Conservation (phyloP, 2,329 filamentous ascomycete genomes). For the Penicillium expansum region DNA sequence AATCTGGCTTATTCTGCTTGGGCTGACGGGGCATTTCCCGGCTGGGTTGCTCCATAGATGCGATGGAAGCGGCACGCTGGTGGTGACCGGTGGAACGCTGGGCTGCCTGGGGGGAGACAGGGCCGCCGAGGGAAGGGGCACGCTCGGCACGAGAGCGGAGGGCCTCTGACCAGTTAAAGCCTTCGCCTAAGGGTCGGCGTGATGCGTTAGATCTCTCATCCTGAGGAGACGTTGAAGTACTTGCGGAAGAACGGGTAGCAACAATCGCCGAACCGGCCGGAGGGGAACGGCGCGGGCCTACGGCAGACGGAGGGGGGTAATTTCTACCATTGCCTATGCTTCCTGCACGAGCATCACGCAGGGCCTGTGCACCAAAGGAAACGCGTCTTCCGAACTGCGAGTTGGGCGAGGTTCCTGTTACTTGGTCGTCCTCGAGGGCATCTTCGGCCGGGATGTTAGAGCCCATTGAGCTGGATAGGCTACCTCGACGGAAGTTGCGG, state of each 20-base stretch:
- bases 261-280: slow-evolving; percentile 24
- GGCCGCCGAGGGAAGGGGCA: slow-evolving; percentile 49
- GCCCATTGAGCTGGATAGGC: slow-evolving; percentile 62
- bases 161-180: slow-evolving; percentile 97
- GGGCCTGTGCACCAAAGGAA: slow-evolving; percentile 82
- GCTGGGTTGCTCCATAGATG: slow-evolving; percentile 57
- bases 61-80: slow-evolving; percentile 43
- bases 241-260: slow-evolving; percentile 33
- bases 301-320: slow-evolving; percentile 38
- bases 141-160: slow-evolving; percentile 88
- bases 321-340: slow-evolving; percentile 63
- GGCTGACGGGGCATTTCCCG: slow-evolving; percentile 47
- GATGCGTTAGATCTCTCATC: slow-evolving; percentile 45
- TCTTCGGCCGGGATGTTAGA: slow-evolving; percentile 43
- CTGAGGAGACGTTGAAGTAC: slow-evolving; percentile 36
- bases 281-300: slow-evolving; percentile 25
- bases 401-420: slow-evolving; percentile 64
- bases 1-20: slow-evolving; percentile 72
- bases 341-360: slow-evolving; percentile 66
- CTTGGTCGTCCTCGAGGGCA: slow-evolving; percentile 63
- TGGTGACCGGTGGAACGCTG: slow-evolving; percentile 47
- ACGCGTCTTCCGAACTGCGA: slow-evolving; percentile 74
- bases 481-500: slow-evolving; percentile 58
- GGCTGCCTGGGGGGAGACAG: slow-evolving; percentile 39
- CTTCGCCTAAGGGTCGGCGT: slow-evolving; percentile 67